phyloP scores from a whole-genome alignment of 495 filamentous ascomycete species.

The Aspergillus funiculosus region DNA sequence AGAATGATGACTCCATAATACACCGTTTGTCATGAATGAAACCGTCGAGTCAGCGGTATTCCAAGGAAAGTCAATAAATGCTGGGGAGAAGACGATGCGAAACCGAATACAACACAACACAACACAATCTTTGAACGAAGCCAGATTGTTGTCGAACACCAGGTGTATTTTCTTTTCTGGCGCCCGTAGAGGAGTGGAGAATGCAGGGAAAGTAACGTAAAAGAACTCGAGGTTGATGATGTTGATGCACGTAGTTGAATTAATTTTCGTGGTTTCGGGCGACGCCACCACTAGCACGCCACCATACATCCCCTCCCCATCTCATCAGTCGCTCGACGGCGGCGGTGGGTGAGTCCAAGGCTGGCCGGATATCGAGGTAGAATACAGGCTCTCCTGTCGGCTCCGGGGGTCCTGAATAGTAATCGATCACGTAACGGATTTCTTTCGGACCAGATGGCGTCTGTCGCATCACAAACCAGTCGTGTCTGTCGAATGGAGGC shows the following conservation, averaged over 20 bases:
- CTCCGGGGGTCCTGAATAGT: constrained; percentile 84
- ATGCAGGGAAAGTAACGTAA: background rate
- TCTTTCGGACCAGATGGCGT: constrained; percentile 59
- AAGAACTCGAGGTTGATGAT: background rate
- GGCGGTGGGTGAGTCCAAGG: constrained; percentile 72
- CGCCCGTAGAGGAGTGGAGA: constrained; percentile 9
- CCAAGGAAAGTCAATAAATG: background rate
- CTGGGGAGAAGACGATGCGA: background rate
- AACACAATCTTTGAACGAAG: background rate
- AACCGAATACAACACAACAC: background rate
- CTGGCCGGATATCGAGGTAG: constrained; percentile 93
- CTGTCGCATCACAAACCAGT: constrained; percentile 83
- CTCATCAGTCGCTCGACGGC: constrained; percentile 77
- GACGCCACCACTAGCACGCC: constrained; percentile 71
- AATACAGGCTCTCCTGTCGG: constrained; percentile 91
- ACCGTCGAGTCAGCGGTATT: background rate
- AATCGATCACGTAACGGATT: constrained; percentile 95
- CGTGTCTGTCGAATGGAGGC: constrained; percentile 95
- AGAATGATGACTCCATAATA: constrained; percentile 6
- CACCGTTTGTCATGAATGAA: constrained; percentile 2
- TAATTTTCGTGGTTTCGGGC: constrained; percentile 38
- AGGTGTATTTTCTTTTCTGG: constrained; percentile 18
- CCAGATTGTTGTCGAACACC: constrained; percentile 21
- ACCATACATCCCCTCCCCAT: constrained; percentile 95
- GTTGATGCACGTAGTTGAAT: background rate